Conservation (phyloP, 805 yeast genomes). For the Saccharomycopsis malanga region DNA sequence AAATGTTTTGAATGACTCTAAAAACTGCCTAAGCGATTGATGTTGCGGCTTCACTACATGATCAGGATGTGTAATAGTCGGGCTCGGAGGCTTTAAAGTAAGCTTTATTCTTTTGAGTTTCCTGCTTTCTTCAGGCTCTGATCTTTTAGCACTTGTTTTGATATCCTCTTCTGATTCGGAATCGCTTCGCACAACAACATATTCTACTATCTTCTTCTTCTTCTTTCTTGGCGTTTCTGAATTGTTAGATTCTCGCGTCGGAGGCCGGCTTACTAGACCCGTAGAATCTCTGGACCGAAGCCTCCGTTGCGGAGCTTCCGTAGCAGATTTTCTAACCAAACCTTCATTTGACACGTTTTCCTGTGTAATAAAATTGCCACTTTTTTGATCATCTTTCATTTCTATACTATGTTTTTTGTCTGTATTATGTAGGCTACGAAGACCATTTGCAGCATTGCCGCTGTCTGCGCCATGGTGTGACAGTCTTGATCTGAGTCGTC, state of each 20-base stretch:
- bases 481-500: constrained; percentile 4
- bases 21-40: constrained; percentile 34
- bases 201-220: neutral
- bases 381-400: neutral
- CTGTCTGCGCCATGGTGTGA: neutral
- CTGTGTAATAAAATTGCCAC: neutral
- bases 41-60: constrained; percentile 45
- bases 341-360: neutral
- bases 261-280: neutral
- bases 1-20: constrained; percentile 50
- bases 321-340: neutral
- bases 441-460: neutral
- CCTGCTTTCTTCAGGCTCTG: neutral
- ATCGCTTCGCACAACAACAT: neutral
- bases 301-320: neutral
- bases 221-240: neutral
- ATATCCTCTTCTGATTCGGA: no score
- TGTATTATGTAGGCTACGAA: neutral
- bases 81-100: constrained; percentile 14
- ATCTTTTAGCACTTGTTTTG: no score
- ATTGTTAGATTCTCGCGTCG: neutral
- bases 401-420: neutral
- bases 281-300: neutral
- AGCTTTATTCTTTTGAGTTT: constrained; percentile 22
- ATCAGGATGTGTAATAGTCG: constrained; percentile 37